Conservation (phyloP, 305 asterid species). For the Fraxinus velutina region DNA sequence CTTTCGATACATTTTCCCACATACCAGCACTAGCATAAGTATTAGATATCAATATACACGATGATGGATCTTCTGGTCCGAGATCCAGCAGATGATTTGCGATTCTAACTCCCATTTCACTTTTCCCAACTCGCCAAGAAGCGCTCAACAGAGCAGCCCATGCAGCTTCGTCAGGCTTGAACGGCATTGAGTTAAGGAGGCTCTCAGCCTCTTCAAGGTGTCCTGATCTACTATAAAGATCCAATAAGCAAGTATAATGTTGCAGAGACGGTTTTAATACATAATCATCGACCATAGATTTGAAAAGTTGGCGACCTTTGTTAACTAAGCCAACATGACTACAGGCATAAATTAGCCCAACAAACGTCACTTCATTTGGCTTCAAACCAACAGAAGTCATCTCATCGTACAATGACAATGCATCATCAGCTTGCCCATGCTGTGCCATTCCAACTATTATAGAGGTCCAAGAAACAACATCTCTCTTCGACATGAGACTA, state of each 20-base stretch:
- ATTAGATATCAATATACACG: constrained; percentile 59
- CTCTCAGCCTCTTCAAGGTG: constrained; percentile 56
- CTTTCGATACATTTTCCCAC: constrained; percentile 66
- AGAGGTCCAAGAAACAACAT: constrained; percentile 83
- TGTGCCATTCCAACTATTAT: constrained; percentile 83
- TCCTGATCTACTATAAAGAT: constrained; percentile 73
- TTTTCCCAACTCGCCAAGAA: constrained; percentile 45
- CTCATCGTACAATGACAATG: constrained; percentile 49
- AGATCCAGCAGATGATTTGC: constrained; percentile 50
- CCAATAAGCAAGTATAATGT: constrained; percentile 77
- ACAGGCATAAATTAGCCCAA: constrained; percentile 71
- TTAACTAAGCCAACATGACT: constrained; percentile 72
- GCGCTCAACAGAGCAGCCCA: constrained; percentile 77
- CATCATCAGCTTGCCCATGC: constrained; percentile 63
- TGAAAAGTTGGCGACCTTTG: constrained; percentile 55
- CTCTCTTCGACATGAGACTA: constrained; percentile 38
- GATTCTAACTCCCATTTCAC: constrained; percentile 51
- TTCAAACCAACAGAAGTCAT: constrained; percentile 51
- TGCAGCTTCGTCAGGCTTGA: constrained; percentile 65
- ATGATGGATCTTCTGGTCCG: constrained; percentile 56
- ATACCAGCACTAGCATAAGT: constrained; percentile 53
- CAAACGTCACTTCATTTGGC: constrained; percentile 77
- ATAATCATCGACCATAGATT: constrained; percentile 60
- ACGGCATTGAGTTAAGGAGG: constrained; percentile 60
- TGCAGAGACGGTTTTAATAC: constrained; percentile 61